A percentile compares a stretch with the other conserved stretches of the same genome.
These are phyloP conservation scores for Penicillium maclennaniae DNA, from an alignment of 495 filamentous ascomycete genomes.

Conservation along the genomic window DNA sequence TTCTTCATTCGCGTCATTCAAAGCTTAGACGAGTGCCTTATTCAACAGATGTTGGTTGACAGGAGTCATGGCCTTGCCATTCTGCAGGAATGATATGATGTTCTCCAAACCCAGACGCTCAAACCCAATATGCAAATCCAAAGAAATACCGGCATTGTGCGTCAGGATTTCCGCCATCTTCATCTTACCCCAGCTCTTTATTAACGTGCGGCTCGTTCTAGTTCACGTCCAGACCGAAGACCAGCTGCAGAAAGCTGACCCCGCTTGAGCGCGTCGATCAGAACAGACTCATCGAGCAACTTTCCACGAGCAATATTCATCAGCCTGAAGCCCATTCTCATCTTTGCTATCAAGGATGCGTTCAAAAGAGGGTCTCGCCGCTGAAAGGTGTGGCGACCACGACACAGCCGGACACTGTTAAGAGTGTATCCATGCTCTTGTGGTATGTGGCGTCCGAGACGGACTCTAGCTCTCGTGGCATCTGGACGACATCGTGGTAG, in stretches of 20 bases:
- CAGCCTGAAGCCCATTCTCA: conserved; percentile 57
- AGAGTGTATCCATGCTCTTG: conserved; percentile 47
- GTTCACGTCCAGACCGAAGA: conserved; percentile 69
- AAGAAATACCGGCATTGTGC: conserved; percentile 68
- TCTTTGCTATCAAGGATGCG: conserved; percentile 41
- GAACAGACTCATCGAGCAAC: conserved; percentile 65
- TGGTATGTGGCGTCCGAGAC: conserved; percentile 46
- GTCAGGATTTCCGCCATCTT: conserved; percentile 57
- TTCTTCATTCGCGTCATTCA: not conserved
- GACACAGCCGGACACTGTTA: conserved; percentile 58
- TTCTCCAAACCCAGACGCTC: conserved; percentile 72
- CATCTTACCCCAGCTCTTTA: conserved; percentile 48
- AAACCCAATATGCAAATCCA: conserved; percentile 70
- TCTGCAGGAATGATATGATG: conserved; percentile 56
- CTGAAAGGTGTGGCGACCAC: conserved; percentile 64
- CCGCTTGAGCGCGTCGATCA: conserved; percentile 58
- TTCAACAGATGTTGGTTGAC: conserved; percentile 57
- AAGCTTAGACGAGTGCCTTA: conserved; percentile 17
- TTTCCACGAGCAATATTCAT: conserved; percentile 72
- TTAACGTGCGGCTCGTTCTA: conserved; percentile 47
- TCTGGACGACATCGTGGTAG: conserved; percentile 64
- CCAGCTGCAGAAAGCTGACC: conserved; percentile 53
- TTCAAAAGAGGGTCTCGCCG: conserved; percentile 58
- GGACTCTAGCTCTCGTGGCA: conserved; percentile 33
- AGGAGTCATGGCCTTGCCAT: conserved; percentile 55